Evolutionary conservation across 1,284 basidiomycete species (phyloP).

Genomic region (Boletus mariae): DNA sequence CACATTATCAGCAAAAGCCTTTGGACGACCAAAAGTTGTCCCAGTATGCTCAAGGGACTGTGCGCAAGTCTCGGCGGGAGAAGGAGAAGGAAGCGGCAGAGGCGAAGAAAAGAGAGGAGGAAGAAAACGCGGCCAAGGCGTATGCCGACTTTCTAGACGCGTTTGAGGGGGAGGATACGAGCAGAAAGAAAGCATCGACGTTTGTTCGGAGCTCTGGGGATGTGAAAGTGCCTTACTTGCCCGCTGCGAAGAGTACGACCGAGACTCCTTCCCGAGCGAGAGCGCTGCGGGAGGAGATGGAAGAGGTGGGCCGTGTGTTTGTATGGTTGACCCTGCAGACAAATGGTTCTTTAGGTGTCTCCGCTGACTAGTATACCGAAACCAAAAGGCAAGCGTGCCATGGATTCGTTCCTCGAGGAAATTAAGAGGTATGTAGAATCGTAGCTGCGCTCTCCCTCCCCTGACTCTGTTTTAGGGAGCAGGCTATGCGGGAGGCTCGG

Average conservation of each 20-base stretch:
- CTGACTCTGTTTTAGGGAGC: constrained; percentile 58
- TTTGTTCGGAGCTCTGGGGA: constrained; percentile 76
- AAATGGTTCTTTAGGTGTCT: constrained; percentile 42
- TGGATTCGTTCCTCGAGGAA: constrained; percentile 91
- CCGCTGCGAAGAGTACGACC: constrained; percentile 31
- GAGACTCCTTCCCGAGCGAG: constrained; percentile 29
- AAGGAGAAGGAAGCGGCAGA: constrained; percentile 88
- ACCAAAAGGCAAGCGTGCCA: constrained; percentile 86
- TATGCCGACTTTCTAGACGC: constrained; percentile 86
- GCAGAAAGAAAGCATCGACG: constrained; percentile 50
- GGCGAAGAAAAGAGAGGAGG: constrained; percentile 79
- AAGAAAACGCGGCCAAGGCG: constrained; percentile 71
- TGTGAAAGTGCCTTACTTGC: constrained; percentile 46
- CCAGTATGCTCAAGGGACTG: constrained; percentile 70
- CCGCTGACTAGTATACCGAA: constrained; percentile 49
- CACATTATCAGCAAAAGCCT: constrained; percentile 62
- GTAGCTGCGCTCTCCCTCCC: background rate
- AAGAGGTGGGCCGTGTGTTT: constrained; percentile 20
- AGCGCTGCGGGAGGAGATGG: constrained; percentile 35
- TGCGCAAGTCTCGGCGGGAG: constrained; percentile 74
- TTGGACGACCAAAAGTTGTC: constrained; percentile 75
- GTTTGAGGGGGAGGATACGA: constrained; percentile 71
- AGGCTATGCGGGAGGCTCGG: constrained; percentile 83
- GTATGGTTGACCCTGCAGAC: background rate
- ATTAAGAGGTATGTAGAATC: constrained; percentile 70